Base-by-base conservation (phyloP, 2,329 filamentous ascomycete genomes). In the Penicillium paneum region DNA sequence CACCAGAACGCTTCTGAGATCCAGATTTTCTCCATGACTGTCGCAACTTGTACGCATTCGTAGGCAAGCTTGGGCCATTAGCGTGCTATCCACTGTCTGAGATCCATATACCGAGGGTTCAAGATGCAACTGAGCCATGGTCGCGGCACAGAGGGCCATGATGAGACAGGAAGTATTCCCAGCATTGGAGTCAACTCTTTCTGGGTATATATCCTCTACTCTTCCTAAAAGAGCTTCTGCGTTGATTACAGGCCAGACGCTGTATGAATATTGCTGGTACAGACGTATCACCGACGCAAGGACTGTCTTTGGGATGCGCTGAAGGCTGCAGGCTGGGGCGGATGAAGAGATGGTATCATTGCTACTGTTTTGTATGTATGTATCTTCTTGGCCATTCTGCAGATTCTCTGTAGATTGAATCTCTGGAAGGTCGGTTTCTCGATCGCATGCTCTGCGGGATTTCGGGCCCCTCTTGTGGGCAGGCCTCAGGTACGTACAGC, bases 61-160 rank as follows among this genome's bases (percentile, higher is more conserved):
- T n/a, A 69, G 55, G 41, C 65, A 69, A 11, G 61, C 55, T 5
- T 56, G 38, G 4, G 59, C 65, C 58, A 69, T 51, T 5, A 46
- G 35, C 2, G 49, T 47, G 38, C 65, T 59, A 31, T 69, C 64
- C 19, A 67, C 41, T 12, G 29, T 32, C 1, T 15, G 3, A 2
- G 43, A 29, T 2, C 40, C 52, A 49, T 60, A 52, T 2, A n/a
- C 31, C 1, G 64, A 21, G 4, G 66, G 64, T 1, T 52, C 45
- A 5, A 70, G 55, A 15, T 70, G 58, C 36, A 70, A 42, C 40
- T 70, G 67, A 8, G 66, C 65, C 64, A 70, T 69, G 12, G 67
- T 69, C 4, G 68, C 66, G 0, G 67, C 67, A 38, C 65, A 70
- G 17, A 70, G 61, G 6, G 67, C 67, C 19, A 62, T 58, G 6